Conservation (phyloP, 2,329 filamentous ascomycete genomes). For the Blastomyces silverae region DNA sequence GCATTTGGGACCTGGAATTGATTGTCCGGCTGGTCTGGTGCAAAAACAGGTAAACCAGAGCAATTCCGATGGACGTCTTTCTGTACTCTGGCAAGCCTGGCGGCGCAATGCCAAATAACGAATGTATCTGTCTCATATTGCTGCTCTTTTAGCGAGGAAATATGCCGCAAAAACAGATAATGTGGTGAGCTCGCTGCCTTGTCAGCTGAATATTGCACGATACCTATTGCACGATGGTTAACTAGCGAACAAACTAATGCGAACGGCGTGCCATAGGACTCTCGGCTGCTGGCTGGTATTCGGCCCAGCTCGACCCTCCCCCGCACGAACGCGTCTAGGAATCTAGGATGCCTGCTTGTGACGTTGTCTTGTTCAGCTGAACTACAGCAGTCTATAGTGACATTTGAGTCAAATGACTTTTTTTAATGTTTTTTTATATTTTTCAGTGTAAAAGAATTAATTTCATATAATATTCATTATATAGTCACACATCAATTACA, state of each 20-base stretch:
- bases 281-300: neutral
- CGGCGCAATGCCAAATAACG: neutral
- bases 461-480: too few relatives aligned
- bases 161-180: too few relatives aligned
- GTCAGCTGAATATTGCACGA: too few relatives aligned
- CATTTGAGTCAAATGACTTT: too few relatives aligned
- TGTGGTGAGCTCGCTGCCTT: too few relatives aligned
- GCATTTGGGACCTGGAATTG: neutral
- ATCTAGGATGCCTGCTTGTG: constrained; percentile 4
- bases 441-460: too few relatives aligned
- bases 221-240: neutral
- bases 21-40: neutral
- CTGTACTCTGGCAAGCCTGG: neutral
- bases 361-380: neutral
- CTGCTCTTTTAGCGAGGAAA: too few relatives aligned
- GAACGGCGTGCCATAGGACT: too few relatives aligned
- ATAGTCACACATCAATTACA: too few relatives aligned
- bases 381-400: too few relatives aligned
- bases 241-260: neutral
- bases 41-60: neutral
- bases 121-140: neutral
- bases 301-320: neutral
- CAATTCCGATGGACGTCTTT: neutral
- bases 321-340: neutral
- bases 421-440: too few relatives aligned